Conservation (phyloP, 116 monocot species). For the Dioscorea cayenensis region DNA sequence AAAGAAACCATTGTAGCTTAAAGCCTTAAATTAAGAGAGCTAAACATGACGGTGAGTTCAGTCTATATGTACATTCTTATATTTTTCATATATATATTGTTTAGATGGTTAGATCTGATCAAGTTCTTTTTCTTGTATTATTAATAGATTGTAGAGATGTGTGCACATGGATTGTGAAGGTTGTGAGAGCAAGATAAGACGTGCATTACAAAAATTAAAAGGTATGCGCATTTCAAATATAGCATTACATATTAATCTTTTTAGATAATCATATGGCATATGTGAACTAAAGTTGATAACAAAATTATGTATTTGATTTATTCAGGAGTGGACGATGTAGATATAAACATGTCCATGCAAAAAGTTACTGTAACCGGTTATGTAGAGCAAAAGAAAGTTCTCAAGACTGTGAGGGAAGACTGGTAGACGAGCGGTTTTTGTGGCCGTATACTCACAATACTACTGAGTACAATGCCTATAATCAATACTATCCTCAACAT, state of each 20-base stretch:
- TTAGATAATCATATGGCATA: neutral
- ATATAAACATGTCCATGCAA: constrained; percentile 58
- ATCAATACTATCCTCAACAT: constrained; percentile 13
- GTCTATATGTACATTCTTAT: neutral
- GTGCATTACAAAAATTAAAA: constrained; percentile 34
- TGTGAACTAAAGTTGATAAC: no score
- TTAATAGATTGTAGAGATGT: constrained; percentile 51
- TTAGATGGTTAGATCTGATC: neutral
- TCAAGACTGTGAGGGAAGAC: constrained; percentile 50
- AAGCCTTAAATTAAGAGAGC: no score
- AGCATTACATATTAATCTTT: neutral
- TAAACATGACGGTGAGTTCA: constrained; percentile 3
- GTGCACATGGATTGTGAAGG: constrained; percentile 74
- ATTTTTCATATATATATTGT: neutral
- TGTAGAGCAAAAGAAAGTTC: constrained; percentile 65
- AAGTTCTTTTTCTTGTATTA: no score
- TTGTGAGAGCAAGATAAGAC: constrained; percentile 54
- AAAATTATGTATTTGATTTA: neutral
- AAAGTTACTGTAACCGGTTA: constrained; percentile 77
- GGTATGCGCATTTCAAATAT: neutral
- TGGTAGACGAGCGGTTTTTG: constrained; percentile 42
- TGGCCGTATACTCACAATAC: constrained; percentile 34
- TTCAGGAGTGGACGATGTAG: constrained; percentile 51
- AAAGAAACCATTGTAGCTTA: no score
- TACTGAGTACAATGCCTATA: constrained; percentile 16